A percentile compares a stretch with the other conserved stretches of the same genome.
Conservation (phyloP, 768 basidiomycete species). For the Naganishia randhawae region DNA sequence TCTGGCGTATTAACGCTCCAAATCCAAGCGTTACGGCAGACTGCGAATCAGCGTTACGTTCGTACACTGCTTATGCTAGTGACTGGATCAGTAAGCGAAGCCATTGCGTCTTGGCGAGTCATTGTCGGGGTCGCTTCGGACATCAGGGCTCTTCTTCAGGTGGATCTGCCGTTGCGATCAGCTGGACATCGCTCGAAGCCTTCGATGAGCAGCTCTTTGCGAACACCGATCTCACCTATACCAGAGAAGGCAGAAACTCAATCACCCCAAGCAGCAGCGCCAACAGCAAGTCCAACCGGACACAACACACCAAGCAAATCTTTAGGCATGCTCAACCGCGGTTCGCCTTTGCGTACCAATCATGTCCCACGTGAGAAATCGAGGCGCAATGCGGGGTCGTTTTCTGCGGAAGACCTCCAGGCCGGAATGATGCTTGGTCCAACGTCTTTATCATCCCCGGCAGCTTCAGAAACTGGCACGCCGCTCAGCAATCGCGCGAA, state of each 20-base stretch:
- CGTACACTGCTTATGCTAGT: constrained; percentile 80
- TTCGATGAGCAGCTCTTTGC: constrained; percentile 31
- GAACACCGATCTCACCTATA: constrained; percentile 51
- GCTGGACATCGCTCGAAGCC: constrained; percentile 14
- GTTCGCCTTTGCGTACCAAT: constrained; percentile 28
- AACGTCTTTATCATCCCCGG: not conserved
- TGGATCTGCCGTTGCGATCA: constrained; percentile 42
- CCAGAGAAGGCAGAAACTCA: constrained; percentile 48
- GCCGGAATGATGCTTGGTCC: constrained; percentile 64
- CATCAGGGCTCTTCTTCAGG: constrained; percentile 62
- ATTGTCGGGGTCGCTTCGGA: constrained; percentile 69
- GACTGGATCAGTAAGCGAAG: constrained; percentile 83
- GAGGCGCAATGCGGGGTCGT: constrained; percentile 87
- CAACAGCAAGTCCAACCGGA: not conserved
- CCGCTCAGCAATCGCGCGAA: constrained; percentile 1
- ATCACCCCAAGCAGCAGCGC: constrained; percentile 34
- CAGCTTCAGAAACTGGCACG: constrained; percentile 8
- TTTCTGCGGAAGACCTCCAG: constrained; percentile 86
- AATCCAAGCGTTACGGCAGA: constrained; percentile 59
- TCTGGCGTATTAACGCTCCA: constrained; percentile 76
- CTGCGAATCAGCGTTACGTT: constrained; percentile 79
- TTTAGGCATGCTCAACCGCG: not conserved
- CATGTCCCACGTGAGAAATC: constrained; percentile 52
- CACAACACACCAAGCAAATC: constrained; percentile 15
- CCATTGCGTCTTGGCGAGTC: constrained; percentile 75